Base-by-base conservation (phyloP, 768 basidiomycete species). In the Collybiopsis luxurians region DNA sequence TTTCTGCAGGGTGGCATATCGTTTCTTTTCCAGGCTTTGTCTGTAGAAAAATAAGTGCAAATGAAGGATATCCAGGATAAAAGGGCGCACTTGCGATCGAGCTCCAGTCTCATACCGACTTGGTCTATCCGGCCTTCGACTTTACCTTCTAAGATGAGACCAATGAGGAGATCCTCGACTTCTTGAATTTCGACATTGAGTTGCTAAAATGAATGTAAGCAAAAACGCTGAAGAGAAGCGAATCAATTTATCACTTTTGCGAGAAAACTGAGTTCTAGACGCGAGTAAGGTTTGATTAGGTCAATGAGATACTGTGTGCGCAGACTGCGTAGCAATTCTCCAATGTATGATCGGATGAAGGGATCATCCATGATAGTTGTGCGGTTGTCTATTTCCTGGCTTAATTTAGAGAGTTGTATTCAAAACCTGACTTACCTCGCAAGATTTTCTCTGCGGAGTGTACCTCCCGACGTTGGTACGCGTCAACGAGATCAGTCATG, bases 81-180 rank as follows among this genome's bases (percentile, higher is more conserved):
- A 39, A 19, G 11, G 17, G 40, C 86, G 58, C 55, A 92, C 91
- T 93, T 87, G 68, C 86, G 78, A 63, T 96, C 95, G 38, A 99
- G 78, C 65, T 98, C 93, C 15, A 99, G 78, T 53, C 92, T 79
- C 81, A 95, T 95, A 36, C 90, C 85, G 38, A 97, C 94, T 73
- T 99, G 97, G 72, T 99, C 96, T 66, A 99, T 98, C 61, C 87
- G 83, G 11, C 97, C 97, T 63, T 96, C 92, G 11, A 99, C 92
- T 69, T 92, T 96, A n/a, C 92, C 93, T 69, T 99, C 97, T 24
- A 98, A 74, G 57, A 99, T 98, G 23, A 98, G 82, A 15, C 90
- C 89, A 58, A 98, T 89, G 38, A 98, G 83, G 19, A 99, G 83
- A 57, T 95, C 93, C 64, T 98, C 96, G 4, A 96, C 95, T 68